Conservation (phyloP, 169 alveolate genomes). For the Babesia bovis region DNA sequence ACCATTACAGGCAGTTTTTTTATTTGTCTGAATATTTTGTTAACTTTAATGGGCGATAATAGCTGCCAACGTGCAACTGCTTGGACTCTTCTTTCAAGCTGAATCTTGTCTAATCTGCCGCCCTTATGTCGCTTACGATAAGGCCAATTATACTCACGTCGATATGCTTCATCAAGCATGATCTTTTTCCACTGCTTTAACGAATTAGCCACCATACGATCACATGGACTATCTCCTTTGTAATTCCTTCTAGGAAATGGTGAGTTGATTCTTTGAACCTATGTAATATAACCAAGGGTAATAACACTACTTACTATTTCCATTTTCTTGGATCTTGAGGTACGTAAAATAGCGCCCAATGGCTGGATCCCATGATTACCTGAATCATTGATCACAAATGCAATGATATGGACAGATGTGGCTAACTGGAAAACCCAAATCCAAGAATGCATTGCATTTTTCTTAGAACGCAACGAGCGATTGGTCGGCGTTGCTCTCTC, state of each 20-base stretch:
- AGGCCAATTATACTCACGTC: slow-evolving; percentile 41
- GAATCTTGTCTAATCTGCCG: slow-evolving; percentile 37
- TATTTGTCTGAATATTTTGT: slow-evolving; percentile 52
- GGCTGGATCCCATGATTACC: neutral
- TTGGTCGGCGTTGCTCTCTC: slow-evolving; percentile 7
- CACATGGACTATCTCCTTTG: slow-evolving; percentile 47
- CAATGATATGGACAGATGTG: neutral
- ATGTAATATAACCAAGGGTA: neutral
- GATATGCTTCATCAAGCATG: slow-evolving; percentile 41
- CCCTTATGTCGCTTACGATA: slow-evolving; percentile 64
- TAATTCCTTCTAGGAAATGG: slow-evolving; percentile 49
- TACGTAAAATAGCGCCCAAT: slow-evolving; percentile 26
- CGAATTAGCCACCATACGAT: slow-evolving; percentile 58
- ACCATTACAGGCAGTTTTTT: slow-evolving; percentile 65
- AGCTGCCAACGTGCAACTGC: slow-evolving; percentile 45
- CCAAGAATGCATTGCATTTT: slow-evolving; percentile 35
- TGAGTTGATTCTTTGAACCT: slow-evolving; percentile 56
- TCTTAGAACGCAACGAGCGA: neutral
- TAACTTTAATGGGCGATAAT: slow-evolving; percentile 59
- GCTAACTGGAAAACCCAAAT: neutral
- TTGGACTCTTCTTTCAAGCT: slow-evolving; percentile 37
- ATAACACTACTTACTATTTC: slow-evolving; percentile 10
- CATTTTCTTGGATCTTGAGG: slow-evolving; percentile 43
- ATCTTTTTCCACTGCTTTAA: slow-evolving; percentile 37
- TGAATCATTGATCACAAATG: neutral